Conservation (phyloP, 2,329 filamentous ascomycete genomes). For the Colletotrichum navitas region DNA sequence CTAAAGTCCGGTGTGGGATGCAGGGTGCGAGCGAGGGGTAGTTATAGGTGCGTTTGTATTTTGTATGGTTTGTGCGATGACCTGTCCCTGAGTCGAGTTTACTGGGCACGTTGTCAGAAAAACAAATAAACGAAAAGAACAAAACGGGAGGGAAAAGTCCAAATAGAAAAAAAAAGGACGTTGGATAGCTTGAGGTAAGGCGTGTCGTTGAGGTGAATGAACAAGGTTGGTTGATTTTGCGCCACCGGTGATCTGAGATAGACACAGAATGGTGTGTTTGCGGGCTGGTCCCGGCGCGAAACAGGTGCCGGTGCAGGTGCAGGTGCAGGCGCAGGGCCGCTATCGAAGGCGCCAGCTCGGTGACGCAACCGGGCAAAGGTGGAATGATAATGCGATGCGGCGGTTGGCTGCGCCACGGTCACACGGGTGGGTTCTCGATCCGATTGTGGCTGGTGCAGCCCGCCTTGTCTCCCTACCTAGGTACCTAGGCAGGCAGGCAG, state of each 20-base stretch:
- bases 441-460: not conserved
- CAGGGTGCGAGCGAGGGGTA: constrained; percentile 24
- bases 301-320: constrained; percentile 12
- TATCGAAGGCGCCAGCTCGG: constrained; percentile 39
- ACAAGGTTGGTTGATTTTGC: constrained; percentile 19
- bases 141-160: not conserved
- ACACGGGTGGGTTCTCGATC: constrained; percentile 1
- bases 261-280: constrained; percentile 10
- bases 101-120: not conserved
- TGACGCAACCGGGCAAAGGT: constrained; percentile 41
- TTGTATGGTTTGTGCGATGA: constrained; percentile 9
- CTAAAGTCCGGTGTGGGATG: constrained; percentile 9
- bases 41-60: constrained; percentile 20
- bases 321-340: constrained; percentile 7
- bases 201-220: constrained; percentile 6
- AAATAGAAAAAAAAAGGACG: not conserved
- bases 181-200: not conserved
- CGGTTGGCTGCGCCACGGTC: constrained; percentile 7
- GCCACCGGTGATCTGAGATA: constrained; percentile 4
- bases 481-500: no score
- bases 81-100: not conserved
- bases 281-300: constrained; percentile 27
- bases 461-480: not conserved
- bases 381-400: constrained; percentile 23
- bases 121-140: not conserved